Base-by-base conservation (phyloP, 352 stramenopile genomes). In the Phytopythium montanum region DNA sequence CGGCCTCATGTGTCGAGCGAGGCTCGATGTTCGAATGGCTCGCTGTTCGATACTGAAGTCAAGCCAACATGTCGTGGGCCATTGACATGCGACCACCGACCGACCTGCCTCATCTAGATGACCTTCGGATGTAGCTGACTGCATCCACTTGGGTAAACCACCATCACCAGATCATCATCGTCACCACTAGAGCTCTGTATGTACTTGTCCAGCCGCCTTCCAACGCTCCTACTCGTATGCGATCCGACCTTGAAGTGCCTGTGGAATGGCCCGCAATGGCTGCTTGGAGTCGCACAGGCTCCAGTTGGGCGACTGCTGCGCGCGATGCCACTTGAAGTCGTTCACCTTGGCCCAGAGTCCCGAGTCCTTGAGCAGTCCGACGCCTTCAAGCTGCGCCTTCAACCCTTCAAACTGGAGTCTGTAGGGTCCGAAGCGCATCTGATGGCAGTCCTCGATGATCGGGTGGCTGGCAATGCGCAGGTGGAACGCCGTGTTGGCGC, bases 251-350 rank as follows among this genome's bases (percentile, higher is more conserved):
- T 76, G 38, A 33, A 90, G 56, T 9, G 61, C 55, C 7, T 55
- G 41, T 29, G 77, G 70, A 18, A 90, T 75, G 1, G 57, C 36
- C n/a, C 59, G 73, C 41, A 83, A 59, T 18, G 68, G 46, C 31
- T 76, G 68, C 50, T 81, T 86, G 9, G 75, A 68, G 42, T 87
- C 69, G 28, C 87, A 70, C 18, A 92, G 55, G 38, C 61, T 79
- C 89, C 89, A 97, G 62, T 97, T 88, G 6, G 89, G 89, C 62
- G 85, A 96, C 59, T 91, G 76, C 65, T 95, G 87, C 49, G 79
- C 60, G 36, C 87, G 81, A 58, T 95, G 87, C 89, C 90, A 97
- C 69, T 96, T 95, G 68, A 97, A 97, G 62, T 97, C 90, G 56
- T 97, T 94, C 53, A 97, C 90, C 55, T 96, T 88, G 16, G 81